These are phyloP conservation scores for Botrytis galanthina DNA, from an alignment of 2,329 filamentous ascomycete genomes.

Conservation along the genomic window DNA sequence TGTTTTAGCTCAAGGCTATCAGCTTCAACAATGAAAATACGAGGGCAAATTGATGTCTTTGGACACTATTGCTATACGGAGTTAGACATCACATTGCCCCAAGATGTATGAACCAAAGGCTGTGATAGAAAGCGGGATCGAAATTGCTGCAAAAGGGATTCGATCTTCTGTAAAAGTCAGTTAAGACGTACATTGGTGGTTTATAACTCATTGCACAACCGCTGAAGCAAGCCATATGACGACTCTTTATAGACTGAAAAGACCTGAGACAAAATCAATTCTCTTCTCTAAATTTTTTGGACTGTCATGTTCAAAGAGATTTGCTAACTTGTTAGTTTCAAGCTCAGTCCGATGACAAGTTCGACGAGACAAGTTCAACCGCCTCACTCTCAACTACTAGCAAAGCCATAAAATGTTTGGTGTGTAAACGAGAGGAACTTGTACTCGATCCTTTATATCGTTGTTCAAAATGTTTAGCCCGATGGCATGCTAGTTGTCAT, in stretches of 20 bases:
- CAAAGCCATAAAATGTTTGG: slow-evolving; percentile 25
- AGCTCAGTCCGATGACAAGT: slow-evolving; percentile 16
- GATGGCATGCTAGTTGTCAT: slow-evolving; percentile 29
- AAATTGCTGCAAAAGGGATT: neutral
- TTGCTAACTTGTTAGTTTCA: slow-evolving; percentile 28
- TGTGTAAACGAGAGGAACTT: slow-evolving; percentile 26
- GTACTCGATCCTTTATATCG: slow-evolving; percentile 24
- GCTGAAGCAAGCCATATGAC: slow-evolving; percentile 41
- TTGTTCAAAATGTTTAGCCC: slow-evolving; percentile 28
- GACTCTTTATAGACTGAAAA: slow-evolving; percentile 64
- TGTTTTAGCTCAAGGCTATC: slow-evolving; percentile 33
- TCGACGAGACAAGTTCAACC: slow-evolving; percentile 26
- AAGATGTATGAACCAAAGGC: slow-evolving; percentile 59
- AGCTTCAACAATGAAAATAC: slow-evolving; percentile 32
- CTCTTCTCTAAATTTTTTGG: neutral
- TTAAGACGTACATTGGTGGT: slow-evolving; percentile 24
- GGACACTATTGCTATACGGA: slow-evolving; percentile 51
- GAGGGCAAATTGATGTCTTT: slow-evolving; percentile 35
- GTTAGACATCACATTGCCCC: slow-evolving; percentile 46
- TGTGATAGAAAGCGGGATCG: slow-evolving; percentile 48
- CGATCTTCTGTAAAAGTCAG: slow-evolving; percentile 21
- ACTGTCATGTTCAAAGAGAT: neutral
- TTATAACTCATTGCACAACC: slow-evolving; percentile 34
- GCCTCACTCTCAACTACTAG: slow-evolving; percentile 16
- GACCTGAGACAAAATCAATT: slow-evolving; percentile 59